These are phyloP conservation scores for Ilex asprella DNA, from an alignment of 257 asterid genomes.

Conservation along the genomic window DNA sequence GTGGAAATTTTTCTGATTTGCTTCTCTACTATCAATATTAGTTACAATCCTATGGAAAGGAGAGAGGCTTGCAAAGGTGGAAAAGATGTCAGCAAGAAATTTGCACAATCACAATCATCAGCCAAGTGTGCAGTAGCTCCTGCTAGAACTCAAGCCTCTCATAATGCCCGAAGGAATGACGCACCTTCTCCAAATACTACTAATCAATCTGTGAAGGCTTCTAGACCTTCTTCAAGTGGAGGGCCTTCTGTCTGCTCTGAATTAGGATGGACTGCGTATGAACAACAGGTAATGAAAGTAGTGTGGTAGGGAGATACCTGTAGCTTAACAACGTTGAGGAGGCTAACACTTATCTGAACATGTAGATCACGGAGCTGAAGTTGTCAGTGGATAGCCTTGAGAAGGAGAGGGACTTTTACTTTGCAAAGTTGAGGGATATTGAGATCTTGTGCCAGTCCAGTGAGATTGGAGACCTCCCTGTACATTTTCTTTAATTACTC, in stretches of 20 bases:
- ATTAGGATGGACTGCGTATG: slow-evolving; percentile 52
- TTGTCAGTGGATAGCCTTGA: slow-evolving; percentile 77
- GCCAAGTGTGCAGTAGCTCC: slow-evolving; percentile 44
- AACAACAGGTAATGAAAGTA: slow-evolving; percentile 48
- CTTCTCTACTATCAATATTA: slow-evolving; percentile 19
- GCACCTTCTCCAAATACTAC: slow-evolving; percentile 31
- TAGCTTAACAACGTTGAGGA: slow-evolving; percentile 6
- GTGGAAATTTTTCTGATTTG: background rate
- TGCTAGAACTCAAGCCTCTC: slow-evolving; percentile 39
- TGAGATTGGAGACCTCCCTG: slow-evolving; percentile 54
- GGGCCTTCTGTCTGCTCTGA: slow-evolving; percentile 47
- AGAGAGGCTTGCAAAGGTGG: slow-evolving; percentile 86
- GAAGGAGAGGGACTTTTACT: slow-evolving; percentile 95
- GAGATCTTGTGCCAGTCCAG: slow-evolving; percentile 82
- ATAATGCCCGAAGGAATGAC: slow-evolving; percentile 47
- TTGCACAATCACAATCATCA: slow-evolving; percentile 49
- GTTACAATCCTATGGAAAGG: slow-evolving; percentile 87
- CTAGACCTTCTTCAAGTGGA: slow-evolving; percentile 69
- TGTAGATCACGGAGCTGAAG: slow-evolving; percentile 82
- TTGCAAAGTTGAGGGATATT: slow-evolving; percentile 78
- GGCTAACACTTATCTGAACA: slow-evolving; percentile 9
- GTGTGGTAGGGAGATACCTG: background rate
- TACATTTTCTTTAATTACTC: slow-evolving; percentile 10
- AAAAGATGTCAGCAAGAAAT: slow-evolving; percentile 68
- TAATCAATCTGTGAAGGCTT: slow-evolving; percentile 45